These are phyloP conservation scores for Carex scoparia DNA, from an alignment of 176 grass and related monocot genomes.

Conservation along the genomic window DNA sequence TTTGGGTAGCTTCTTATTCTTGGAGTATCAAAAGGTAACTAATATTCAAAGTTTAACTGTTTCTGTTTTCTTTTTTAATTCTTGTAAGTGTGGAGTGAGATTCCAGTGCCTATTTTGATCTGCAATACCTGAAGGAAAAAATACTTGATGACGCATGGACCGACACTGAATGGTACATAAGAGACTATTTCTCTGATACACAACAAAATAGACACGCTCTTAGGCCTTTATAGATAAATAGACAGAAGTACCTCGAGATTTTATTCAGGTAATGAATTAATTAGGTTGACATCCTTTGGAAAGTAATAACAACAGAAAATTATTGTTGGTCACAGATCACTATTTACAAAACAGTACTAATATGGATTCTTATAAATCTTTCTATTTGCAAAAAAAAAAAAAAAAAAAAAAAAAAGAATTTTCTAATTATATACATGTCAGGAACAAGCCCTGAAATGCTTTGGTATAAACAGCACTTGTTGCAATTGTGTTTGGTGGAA, in stretches of 20 bases:
- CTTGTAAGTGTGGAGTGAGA: constrained; percentile 29
- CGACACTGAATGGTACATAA: constrained; percentile 23
- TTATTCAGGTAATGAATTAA: constrained; percentile 14
- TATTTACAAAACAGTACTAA: neutral
- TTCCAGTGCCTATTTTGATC: constrained; percentile 28
- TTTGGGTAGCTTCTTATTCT: neutral
- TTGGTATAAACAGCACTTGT: neutral
- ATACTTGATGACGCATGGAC: constrained; percentile 20
- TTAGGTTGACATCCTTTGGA: neutral
- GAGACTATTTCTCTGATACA: constrained; percentile 25
- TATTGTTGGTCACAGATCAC: too few relatives aligned
- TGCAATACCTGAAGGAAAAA: constrained; percentile 24
- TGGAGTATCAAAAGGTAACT: neutral
- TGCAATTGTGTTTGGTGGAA: too few relatives aligned
- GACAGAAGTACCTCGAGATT: constrained; percentile 24
- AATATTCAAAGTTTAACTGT: neutral
- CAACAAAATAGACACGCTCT: constrained; percentile 11
- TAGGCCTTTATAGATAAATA: constrained; percentile 26
- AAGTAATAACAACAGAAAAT: too few relatives aligned
- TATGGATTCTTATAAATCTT: neutral
- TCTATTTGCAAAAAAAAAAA: too few relatives aligned
- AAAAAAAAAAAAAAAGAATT: neutral
- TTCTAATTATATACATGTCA: neutral
- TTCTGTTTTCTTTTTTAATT: neutral
- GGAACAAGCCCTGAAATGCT: neutral